Conservation (phyloP, 2,329 filamentous ascomycete species). For the Reticulascus tulasneorum region DNA sequence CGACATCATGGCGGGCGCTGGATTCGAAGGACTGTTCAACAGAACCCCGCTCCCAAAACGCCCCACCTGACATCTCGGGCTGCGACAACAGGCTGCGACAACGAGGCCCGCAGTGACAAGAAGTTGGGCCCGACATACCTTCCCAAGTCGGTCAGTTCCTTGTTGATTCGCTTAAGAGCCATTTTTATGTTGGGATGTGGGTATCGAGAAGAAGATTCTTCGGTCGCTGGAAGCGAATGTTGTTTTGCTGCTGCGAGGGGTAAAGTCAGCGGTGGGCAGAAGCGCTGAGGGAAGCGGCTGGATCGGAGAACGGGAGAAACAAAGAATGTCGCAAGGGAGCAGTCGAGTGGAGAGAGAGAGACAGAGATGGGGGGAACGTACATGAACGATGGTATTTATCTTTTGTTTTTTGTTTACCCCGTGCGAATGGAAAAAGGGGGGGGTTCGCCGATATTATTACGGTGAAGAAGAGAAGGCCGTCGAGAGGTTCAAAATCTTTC, state of each 20-base stretch:
- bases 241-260: constrained; percentile 15
- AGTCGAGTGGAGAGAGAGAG: background rate
- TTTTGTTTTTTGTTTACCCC: no score
- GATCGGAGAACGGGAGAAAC: no score
- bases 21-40: constrained; percentile 10
- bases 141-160: constrained; percentile 86
- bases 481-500: constrained; percentile 10
- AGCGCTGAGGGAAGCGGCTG: constrained; percentile 2
- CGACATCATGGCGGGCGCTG: constrained; percentile 3
- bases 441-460: background rate
- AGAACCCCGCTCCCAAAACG: constrained; percentile 30
- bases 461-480: constrained; percentile 7
- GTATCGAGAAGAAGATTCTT: constrained; percentile 16
- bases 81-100: constrained; percentile 14
- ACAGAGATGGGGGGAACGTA: constrained; percentile 8
- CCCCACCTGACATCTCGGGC: constrained; percentile 32
- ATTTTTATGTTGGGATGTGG: constrained; percentile 41
- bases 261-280: constrained; percentile 12
- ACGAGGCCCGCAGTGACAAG: constrained; percentile 6
- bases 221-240: constrained; percentile 10
- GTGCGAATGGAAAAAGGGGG: constrained; percentile 1
- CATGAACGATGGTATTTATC: constrained; percentile 5
- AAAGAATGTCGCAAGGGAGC: background rate
- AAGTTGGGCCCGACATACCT: constrained; percentile 51
- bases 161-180: constrained; percentile 93